phyloP scores from a whole-genome alignment of 2,329 filamentous ascomycete genomes.

The Aspergillus flavus region DNA sequence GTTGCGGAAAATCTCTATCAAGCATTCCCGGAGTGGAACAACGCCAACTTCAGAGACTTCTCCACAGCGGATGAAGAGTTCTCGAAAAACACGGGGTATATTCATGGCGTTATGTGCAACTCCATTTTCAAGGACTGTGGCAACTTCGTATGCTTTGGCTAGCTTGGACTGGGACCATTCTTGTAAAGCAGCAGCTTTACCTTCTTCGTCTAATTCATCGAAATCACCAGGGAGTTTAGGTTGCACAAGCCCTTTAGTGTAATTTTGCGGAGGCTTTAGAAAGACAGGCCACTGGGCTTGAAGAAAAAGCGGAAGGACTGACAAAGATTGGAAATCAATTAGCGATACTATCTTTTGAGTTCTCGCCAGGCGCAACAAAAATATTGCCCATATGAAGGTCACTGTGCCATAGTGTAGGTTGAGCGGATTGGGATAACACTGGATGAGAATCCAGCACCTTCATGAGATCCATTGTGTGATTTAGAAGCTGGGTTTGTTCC shows the following conservation, averaged over 20 bases:
- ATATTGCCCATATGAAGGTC: slow-evolving; percentile 39
- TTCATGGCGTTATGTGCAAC: slow-evolving; percentile 25
- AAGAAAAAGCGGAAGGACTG: slow-evolving; percentile 31
- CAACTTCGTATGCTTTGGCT: slow-evolving; percentile 36
- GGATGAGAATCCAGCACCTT: slow-evolving; percentile 18
- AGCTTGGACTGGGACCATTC: slow-evolving; percentile 23
- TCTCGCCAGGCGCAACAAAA: slow-evolving; percentile 26
- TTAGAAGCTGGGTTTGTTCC: slow-evolving; percentile 17
- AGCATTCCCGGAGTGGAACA: slow-evolving; percentile 36
- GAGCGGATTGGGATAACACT: slow-evolving; percentile 10
- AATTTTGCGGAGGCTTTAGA: slow-evolving; percentile 25
- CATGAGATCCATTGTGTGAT: slow-evolving; percentile 18
- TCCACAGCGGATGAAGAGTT: slow-evolving; percentile 37
- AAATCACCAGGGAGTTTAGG: slow-evolving; percentile 33
- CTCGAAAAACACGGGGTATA: slow-evolving; percentile 32
- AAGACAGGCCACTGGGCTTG: slow-evolving; percentile 32
- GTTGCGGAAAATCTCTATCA: slow-evolving; percentile 33
- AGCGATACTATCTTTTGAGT: slow-evolving; percentile 23
- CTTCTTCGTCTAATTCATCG: slow-evolving; percentile 29
- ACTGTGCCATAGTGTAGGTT: slow-evolving; percentile 28
- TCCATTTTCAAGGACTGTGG: slow-evolving; percentile 25
- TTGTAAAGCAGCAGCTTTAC: slow-evolving; percentile 16
- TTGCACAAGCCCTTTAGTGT: slow-evolving; percentile 19
- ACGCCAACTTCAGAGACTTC: slow-evolving; percentile 30
- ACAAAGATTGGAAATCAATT: slow-evolving; percentile 30